Evolutionary conservation across 495 filamentous ascomycete genomes (phyloP).

Genomic region (Chaetomium fimeti): DNA sequence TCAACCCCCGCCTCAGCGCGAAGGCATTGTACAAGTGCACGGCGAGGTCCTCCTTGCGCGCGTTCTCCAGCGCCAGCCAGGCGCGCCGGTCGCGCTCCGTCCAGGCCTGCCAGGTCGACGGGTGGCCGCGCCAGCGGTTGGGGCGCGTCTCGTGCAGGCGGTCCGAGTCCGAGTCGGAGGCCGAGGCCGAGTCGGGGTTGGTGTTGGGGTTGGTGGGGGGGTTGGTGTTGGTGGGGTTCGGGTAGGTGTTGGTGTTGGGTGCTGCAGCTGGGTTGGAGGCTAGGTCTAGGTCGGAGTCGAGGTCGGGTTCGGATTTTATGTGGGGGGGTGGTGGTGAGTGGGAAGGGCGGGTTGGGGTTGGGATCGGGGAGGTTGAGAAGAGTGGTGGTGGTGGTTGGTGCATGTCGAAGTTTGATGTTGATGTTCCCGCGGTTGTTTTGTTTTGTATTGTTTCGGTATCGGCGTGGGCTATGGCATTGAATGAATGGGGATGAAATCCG

Average conservation of each 20-base stretch:
- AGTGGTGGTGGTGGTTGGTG: too few relatives aligned
- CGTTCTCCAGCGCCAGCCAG: constrained; percentile 55
- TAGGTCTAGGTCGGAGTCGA: not conserved
- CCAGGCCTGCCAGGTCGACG: constrained; percentile 58
- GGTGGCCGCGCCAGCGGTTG: constrained; percentile 54
- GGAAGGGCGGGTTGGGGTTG: too few relatives aligned
- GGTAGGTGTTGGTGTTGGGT: too few relatives aligned
- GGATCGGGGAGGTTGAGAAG: too few relatives aligned
- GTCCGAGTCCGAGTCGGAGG: not conserved
- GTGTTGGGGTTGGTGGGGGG: not conserved
- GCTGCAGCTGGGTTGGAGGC: not conserved
- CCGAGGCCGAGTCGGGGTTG: not conserved
- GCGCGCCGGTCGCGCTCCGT: constrained; percentile 60
- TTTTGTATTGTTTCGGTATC: too few relatives aligned
- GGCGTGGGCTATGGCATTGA: too few relatives aligned
- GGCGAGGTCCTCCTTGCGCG: constrained; percentile 60
- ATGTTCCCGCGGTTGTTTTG: too few relatives aligned
- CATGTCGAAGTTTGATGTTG: too few relatives aligned
- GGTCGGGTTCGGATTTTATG: not conserved
- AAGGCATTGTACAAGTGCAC: constrained; percentile 76
- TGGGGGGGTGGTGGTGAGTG: not conserved
- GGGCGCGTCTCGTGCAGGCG: constrained; percentile 42
- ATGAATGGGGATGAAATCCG: too few relatives aligned
- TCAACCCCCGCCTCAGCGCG: constrained; percentile 53
- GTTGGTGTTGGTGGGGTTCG: not conserved